These are phyloP conservation scores for Sporothrix phasma DNA, from an alignment of 2,329 filamentous ascomycete species.

Conservation along the genomic window DNA sequence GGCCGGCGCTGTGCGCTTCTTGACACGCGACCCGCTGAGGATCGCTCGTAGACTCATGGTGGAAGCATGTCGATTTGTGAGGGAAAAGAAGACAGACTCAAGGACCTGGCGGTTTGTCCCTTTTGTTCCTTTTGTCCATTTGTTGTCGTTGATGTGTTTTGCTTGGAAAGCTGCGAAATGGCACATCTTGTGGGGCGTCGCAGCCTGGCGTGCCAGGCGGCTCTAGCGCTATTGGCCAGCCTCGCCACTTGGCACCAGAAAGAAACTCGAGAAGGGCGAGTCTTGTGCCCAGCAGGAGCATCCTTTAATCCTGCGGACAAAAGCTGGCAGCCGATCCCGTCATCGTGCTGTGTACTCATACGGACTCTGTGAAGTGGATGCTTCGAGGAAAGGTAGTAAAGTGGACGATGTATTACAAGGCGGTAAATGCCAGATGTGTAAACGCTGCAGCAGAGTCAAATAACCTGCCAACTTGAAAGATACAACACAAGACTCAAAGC, in stretches of 20 bases:
- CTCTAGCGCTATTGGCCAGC: constrained; percentile 3
- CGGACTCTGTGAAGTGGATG: no score
- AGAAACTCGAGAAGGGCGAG: no score
- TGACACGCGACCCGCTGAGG: constrained; percentile 19
- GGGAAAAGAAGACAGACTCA: no score
- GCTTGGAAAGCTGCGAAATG: not conserved
- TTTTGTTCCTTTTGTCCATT: no score
- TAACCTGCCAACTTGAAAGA: not conserved
- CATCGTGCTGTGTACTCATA: not conserved
- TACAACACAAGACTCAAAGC: not conserved
- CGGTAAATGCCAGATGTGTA: not conserved
- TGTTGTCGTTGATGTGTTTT: not conserved
- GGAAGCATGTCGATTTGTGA: not conserved
- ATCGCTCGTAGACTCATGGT: constrained; percentile 21
- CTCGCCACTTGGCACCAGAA: not conserved
- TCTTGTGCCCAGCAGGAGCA: no score
- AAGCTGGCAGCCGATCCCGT: no score
- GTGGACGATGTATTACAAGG: not conserved
- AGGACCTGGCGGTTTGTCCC: no score
- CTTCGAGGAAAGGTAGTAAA: not conserved
- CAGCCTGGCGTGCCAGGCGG: not conserved
- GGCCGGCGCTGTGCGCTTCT: constrained; percentile 14
- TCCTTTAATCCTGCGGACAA: no score
- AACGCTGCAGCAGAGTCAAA: not conserved
- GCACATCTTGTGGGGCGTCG: not conserved